A percentile compares a stretch with the other conserved stretches of the same genome.
These are phyloP conservation scores for Eustoma russellianum DNA, from an alignment of 257 asterid genomes.

Conservation along the genomic window DNA sequence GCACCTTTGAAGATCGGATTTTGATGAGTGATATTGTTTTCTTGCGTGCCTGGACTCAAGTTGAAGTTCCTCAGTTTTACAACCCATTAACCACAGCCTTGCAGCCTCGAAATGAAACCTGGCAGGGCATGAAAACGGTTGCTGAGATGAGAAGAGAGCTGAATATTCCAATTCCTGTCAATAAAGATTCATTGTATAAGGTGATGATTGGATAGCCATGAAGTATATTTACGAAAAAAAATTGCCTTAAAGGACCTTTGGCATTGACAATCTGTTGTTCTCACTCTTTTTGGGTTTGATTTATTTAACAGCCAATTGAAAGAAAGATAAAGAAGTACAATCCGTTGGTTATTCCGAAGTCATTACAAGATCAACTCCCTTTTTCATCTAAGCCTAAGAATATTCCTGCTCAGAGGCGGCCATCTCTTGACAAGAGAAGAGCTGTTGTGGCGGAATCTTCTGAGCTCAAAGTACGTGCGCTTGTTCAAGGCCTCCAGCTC, in stretches of 20 bases:
- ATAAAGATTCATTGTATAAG: constrained; percentile 82
- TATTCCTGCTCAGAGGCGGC: constrained; percentile 34
- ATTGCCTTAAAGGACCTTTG: too few relatives aligned
- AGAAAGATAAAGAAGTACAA: constrained; percentile 80
- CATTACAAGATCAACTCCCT: constrained; percentile 62
- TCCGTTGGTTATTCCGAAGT: constrained; percentile 69
- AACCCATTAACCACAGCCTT: constrained; percentile 88
- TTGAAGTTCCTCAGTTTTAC: constrained; percentile 78
- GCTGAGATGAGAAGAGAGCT: constrained; percentile 77
- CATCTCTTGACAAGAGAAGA: constrained; percentile 40
- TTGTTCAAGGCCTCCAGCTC: constrained; percentile 63
- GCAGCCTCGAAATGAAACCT: constrained; percentile 70
- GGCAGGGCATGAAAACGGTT: constrained; percentile 95
- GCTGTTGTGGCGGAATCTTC: constrained; percentile 86
- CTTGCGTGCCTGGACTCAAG: constrained; percentile 97
- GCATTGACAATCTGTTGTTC: too few relatives aligned
- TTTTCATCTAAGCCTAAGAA: constrained; percentile 76
- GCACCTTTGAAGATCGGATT: constrained; percentile 92
- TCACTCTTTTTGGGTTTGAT: not conserved
- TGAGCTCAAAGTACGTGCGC: constrained; percentile 55
- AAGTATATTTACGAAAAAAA: too few relatives aligned
- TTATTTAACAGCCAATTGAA: constrained; percentile 56
- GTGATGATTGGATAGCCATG: constrained; percentile 19
- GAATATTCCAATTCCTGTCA: constrained; percentile 60
- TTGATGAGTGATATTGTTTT: constrained; percentile 89